These are phyloP conservation scores for Chlamydomonas reinhardtii DNA, from an alignment of 163 green algal genomes.

Conservation along the genomic window DNA sequence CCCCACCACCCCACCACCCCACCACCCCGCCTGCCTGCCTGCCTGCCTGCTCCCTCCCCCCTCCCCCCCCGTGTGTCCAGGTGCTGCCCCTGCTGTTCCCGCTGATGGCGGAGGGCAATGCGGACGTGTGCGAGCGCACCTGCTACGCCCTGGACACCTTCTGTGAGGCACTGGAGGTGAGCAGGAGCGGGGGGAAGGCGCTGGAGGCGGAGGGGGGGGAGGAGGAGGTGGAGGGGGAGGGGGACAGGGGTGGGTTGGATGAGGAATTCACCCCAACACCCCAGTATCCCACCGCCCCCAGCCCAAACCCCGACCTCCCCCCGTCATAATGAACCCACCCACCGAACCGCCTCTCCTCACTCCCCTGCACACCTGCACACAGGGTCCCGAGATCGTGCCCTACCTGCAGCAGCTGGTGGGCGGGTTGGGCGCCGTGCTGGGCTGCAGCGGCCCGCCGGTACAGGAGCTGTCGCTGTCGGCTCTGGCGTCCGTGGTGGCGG, in stretches of 20 bases:
- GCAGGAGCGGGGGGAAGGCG: not conserved
- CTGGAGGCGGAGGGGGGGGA: not conserved
- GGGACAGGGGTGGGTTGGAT: not conserved
- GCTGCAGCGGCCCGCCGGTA: slow-evolving; percentile 46
- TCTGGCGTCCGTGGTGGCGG: slow-evolving; percentile 72
- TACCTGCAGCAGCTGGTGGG: slow-evolving; percentile 52
- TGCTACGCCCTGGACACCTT: slow-evolving; percentile 79
- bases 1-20: no score
- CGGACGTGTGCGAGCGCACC: slow-evolving; percentile 72
- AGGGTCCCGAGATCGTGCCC: slow-evolving; percentile 43
- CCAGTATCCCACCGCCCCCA: no score
- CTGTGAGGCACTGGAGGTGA: slow-evolving; percentile 68
- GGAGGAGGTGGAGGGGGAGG: not conserved
- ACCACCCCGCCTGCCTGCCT: no score
- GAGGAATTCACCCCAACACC: no score
- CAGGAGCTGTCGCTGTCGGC: slow-evolving; percentile 73
- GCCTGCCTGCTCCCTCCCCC: not conserved
- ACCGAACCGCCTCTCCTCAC: no score
- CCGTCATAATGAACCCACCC: no score
- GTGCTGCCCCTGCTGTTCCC: slow-evolving; percentile 76
- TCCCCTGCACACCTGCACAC: not conserved
- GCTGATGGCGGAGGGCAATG: slow-evolving; percentile 66
- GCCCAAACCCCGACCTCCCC: no score
- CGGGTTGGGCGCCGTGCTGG: slow-evolving; percentile 56
- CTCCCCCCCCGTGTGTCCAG: not conserved